Evolutionary conservation across 1,284 basidiomycete species (phyloP).

Genomic region (Gomphus sp.): DNA sequence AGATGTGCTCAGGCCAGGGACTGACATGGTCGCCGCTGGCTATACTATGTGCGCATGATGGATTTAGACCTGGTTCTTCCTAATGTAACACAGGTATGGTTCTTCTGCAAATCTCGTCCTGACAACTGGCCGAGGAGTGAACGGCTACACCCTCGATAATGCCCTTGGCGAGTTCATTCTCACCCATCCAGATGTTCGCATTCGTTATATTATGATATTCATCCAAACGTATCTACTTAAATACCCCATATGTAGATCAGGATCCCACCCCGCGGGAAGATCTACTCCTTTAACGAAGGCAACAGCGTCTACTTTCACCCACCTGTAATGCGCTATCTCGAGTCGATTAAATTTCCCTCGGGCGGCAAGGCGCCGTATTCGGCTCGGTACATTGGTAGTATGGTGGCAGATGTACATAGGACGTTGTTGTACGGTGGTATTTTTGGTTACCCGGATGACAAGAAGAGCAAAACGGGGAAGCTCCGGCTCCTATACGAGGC

Average conservation of each 20-base stretch:
- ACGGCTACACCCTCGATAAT: conserved; percentile 97
- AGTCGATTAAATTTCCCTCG: conserved; percentile 88
- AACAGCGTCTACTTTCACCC: conserved; percentile 93
- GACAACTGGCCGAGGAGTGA: conserved; percentile 92
- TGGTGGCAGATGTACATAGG: conserved; percentile 97
- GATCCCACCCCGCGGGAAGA: conserved; percentile 92
- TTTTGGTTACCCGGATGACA: conserved; percentile 97
- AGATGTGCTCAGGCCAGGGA: conserved; percentile 91
- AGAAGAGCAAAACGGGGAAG: conserved; percentile 96
- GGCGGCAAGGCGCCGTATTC: conserved; percentile 77
- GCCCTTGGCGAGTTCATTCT: conserved; percentile 97
- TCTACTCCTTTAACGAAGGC: conserved; percentile 99
- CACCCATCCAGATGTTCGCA: conserved; percentile 85
- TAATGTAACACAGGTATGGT: conserved; percentile 66
- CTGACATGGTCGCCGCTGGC: conserved; percentile 96
- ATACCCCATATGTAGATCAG: conserved; percentile 52
- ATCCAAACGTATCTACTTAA: conserved; percentile 1
- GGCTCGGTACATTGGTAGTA: conserved; percentile 95
- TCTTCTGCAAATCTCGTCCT: conserved; percentile 97
- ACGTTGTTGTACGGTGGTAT: conserved; percentile 97
- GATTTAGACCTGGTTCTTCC: conserved; percentile 3
- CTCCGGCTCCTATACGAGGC: conserved; percentile 94
- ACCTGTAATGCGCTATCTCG: conserved; percentile 81
- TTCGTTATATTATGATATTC: not conserved
- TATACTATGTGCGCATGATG: conserved; percentile 72